phyloP scores from a whole-genome alignment of 441 rosid genomes.

The Erodium trifolium region DNA sequence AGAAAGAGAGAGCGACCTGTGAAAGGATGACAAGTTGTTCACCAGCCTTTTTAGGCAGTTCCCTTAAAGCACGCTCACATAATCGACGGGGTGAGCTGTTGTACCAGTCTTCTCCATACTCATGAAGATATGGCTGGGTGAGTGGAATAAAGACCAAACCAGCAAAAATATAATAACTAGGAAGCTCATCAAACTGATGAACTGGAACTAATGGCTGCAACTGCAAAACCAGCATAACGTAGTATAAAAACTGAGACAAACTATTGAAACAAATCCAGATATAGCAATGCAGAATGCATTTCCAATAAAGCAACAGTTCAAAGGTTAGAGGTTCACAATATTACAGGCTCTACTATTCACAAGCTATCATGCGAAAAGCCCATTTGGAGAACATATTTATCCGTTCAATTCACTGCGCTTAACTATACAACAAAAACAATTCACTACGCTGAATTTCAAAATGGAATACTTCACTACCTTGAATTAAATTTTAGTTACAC shows the following conservation, averaged over 20 bases:
- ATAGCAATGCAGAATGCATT: not conserved
- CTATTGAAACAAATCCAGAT: not conserved
- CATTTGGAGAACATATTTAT: not conserved
- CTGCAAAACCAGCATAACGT: constrained; percentile 34
- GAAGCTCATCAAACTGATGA: constrained; percentile 68
- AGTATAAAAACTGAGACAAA: not conserved
- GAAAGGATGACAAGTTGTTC: constrained; percentile 78
- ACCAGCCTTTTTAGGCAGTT: constrained; percentile 54
- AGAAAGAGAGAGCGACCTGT: constrained; percentile 38
- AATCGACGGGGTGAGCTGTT: constrained; percentile 65
- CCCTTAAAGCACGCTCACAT: constrained; percentile 68
- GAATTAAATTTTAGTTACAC: no score
- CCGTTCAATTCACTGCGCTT: no score
- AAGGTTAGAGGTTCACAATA: not conserved
- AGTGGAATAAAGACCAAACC: constrained; percentile 75
- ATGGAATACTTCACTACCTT: no score
- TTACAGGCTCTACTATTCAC: not conserved
- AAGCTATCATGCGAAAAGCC: not conserved
- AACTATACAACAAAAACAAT: no score
- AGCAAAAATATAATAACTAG: constrained; percentile 79
- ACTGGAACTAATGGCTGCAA: constrained; percentile 76
- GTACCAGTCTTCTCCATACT: constrained; percentile 89
- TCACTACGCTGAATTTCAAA: no score
- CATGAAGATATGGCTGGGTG: constrained; percentile 75
- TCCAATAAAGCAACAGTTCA: not conserved